These are phyloP conservation scores for Nannizziopsis barbatae DNA, from an alignment of 2,329 filamentous ascomycete species.

Conservation along the genomic window DNA sequence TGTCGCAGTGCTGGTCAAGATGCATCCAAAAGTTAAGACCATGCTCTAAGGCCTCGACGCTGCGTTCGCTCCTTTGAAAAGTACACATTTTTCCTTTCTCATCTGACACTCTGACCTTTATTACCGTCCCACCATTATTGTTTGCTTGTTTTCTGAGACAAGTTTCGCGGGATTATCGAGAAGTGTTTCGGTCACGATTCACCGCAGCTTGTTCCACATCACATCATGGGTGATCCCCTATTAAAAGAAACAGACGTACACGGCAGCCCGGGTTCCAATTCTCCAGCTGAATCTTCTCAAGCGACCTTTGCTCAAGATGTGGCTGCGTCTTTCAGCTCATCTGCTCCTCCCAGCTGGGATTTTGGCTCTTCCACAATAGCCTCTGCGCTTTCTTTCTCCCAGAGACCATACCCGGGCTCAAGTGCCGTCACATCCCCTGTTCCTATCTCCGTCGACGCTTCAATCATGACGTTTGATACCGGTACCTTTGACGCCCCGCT, in stretches of 20 bases:
- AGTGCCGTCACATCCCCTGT: conserved; percentile 22
- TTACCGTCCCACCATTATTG: not conserved
- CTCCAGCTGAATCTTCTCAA: conserved; percentile 24
- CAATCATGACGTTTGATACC: conserved; percentile 20
- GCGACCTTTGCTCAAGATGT: conserved; percentile 28
- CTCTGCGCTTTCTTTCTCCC: conserved; percentile 24
- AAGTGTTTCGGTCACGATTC: not conserved
- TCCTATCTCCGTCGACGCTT: conserved; percentile 26
- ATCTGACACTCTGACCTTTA: not conserved
- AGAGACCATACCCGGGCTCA: not conserved
- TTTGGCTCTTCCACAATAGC: conserved; percentile 22
- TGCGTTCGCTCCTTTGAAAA: conserved; percentile 13
- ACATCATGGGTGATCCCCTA: conserved; percentile 29
- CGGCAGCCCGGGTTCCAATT: conserved; percentile 28
- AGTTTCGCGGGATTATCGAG: not conserved
- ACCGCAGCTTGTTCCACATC: not conserved
- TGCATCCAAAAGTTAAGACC: conserved; percentile 33
- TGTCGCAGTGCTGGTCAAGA: conserved; percentile 32
- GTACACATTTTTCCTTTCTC: not conserved
- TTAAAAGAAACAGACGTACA: conserved; percentile 27
- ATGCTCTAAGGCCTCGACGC: conserved; percentile 33
- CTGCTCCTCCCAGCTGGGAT: conserved; percentile 23
- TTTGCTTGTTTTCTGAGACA: not conserved
- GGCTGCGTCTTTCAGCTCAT: conserved; percentile 17
- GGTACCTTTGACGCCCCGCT: conserved; percentile 13